Conservation (phyloP, 2,329 filamentous ascomycete genomes). For the Mycosphaerella sp. region DNA sequence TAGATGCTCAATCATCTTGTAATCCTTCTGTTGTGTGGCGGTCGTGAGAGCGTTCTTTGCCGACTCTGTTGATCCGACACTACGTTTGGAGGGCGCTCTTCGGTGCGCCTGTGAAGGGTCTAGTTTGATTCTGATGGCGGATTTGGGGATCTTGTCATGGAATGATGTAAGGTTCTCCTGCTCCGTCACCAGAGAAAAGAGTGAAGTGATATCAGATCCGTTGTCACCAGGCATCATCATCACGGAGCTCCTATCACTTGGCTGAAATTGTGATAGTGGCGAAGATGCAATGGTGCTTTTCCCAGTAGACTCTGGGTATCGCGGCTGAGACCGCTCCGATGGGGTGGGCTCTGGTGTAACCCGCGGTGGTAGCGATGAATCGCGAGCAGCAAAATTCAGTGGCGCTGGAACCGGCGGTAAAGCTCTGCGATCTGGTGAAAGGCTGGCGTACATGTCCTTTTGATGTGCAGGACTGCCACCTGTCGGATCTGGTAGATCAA, state of each 20-base stretch:
- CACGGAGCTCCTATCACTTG: slow-evolving; percentile 18
- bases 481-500: slow-evolving; percentile 40
- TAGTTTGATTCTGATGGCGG: slow-evolving; percentile 47
- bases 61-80: slow-evolving; percentile 27
- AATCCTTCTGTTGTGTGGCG: slow-evolving; percentile 27
- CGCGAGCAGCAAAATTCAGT: slow-evolving; percentile 1
- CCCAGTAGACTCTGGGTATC: slow-evolving; percentile 7
- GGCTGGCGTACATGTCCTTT: slow-evolving; percentile 4
- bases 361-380: slow-evolving; percentile 2
- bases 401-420: slow-evolving; percentile 6
- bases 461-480: background rate
- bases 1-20: slow-evolving; percentile 28
- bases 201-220: slow-evolving; percentile 21
- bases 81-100: slow-evolving; percentile 19
- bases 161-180: slow-evolving; percentile 27
- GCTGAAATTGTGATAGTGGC: background rate
- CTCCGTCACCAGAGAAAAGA: slow-evolving; percentile 16
- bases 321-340: slow-evolving; percentile 1
- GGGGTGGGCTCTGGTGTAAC: background rate
- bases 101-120: slow-evolving; percentile 23
- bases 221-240: slow-evolving; percentile 11
- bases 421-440: slow-evolving; percentile 11
- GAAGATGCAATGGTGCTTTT: slow-evolving; percentile 11
- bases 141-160: slow-evolving; percentile 39
- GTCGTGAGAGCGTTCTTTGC: slow-evolving; percentile 39